Conservation (phyloP, 345 rosid species). For the Acer saccharum region DNA sequence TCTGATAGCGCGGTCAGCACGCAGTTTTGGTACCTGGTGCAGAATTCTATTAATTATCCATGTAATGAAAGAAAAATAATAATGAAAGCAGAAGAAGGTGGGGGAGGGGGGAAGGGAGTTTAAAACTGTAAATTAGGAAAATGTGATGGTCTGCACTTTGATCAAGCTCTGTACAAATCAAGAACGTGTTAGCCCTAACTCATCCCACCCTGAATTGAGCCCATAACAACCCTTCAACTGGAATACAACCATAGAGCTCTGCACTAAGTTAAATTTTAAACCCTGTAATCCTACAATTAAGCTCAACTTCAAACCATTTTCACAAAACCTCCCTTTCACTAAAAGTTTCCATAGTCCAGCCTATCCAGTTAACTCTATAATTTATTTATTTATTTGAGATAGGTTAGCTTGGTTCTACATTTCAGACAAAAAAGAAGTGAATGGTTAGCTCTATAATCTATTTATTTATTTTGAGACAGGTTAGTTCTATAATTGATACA, state of each 20-base stretch:
- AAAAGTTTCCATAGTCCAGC: conserved; percentile 9
- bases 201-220: background rate
- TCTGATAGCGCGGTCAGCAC: conserved; percentile 59
- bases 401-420: background rate
- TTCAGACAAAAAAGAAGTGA: background rate
- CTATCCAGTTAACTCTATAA: background rate
- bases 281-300: too few species aligned
- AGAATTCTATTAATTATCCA: conserved; percentile 6
- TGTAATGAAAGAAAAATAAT: background rate
- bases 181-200: background rate
- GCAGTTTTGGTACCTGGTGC: conserved; percentile 57
- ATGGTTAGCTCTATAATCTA: background rate
- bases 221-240: background rate
- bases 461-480: too few species aligned
- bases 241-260: background rate
- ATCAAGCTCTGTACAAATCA: background rate
- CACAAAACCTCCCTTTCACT: background rate
- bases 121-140: background rate
- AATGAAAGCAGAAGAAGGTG: background rate
- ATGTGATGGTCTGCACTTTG: background rate
- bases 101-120: background rate
- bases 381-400: too few species aligned
- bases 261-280: background rate
- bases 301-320: background rate
- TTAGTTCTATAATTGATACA: background rate